Conservation (phyloP, 2,329 filamentous ascomycete species). For the Venturia oleaginea region DNA sequence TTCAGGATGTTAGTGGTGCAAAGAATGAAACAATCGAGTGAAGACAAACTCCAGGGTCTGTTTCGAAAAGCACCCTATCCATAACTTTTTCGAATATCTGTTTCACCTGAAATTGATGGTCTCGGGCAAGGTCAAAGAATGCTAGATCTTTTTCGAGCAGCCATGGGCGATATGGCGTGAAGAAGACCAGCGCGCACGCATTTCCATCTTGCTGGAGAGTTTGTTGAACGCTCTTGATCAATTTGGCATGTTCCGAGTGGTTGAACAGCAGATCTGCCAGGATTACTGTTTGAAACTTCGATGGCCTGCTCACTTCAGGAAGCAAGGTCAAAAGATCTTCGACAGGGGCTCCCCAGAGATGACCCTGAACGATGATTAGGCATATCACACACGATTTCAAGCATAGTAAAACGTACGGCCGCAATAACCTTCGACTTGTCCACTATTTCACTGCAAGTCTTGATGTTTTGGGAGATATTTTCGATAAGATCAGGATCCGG, state of each 20-base stretch:
- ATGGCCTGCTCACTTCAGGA: constrained; percentile 19
- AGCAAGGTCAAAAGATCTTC: constrained; percentile 51
- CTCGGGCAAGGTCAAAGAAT: constrained; percentile 72
- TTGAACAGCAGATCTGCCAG: constrained; percentile 87
- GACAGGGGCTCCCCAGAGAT: constrained; percentile 70
- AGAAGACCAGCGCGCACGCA: constrained; percentile 74
- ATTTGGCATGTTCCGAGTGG: constrained; percentile 73
- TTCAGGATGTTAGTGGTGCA: background rate
- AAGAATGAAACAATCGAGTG: background rate
- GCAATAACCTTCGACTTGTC: constrained; percentile 30
- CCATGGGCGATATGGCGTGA: constrained; percentile 91
- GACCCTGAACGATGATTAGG: constrained; percentile 45
- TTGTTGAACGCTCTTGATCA: constrained; percentile 61
- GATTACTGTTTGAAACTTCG: constrained; percentile 69
- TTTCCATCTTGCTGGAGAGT: constrained; percentile 50
- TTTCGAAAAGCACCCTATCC: constrained; percentile 81
- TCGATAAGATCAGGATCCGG: constrained; percentile 74
- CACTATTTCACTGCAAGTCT: constrained; percentile 40
- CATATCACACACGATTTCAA: background rate
- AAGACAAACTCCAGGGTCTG: constrained; percentile 62
- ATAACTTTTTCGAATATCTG: constrained; percentile 74
- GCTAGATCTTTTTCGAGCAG: constrained; percentile 72
- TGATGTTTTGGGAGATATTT: constrained; percentile 70
- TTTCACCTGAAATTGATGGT: constrained; percentile 63
- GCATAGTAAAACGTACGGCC: constrained; percentile 21